Conservation (phyloP, 1,284 basidiomycete species). For the Irpex lacteus region DNA sequence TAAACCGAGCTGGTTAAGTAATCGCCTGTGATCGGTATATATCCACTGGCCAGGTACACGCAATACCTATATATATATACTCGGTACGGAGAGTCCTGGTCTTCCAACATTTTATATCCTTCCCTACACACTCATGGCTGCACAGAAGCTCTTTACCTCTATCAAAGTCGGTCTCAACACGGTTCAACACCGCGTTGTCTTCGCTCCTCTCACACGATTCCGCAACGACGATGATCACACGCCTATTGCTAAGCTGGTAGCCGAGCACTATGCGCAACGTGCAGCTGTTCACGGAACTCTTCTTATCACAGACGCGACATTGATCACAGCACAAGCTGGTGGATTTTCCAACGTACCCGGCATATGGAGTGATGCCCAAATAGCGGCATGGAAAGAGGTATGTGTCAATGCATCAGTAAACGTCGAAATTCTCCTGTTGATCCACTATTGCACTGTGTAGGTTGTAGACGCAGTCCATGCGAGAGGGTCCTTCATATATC, state of each 20-base stretch:
- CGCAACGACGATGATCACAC: constrained; percentile 30
- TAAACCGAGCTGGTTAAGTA: too few relatives aligned
- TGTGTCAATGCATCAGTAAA: constrained; percentile 4
- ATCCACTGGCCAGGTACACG: too few relatives aligned
- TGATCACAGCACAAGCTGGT: constrained; percentile 38
- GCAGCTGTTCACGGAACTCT: constrained; percentile 37
- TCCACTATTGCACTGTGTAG: constrained; percentile 12
- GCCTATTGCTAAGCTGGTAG: constrained; percentile 26
- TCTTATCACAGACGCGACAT: constrained; percentile 46
- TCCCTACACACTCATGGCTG: too few relatives aligned
- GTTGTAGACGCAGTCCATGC: constrained; percentile 28
- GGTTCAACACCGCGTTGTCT: constrained; percentile 42
- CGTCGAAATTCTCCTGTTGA: not conserved
- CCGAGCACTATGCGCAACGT: constrained; percentile 38
- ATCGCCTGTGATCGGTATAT: too few relatives aligned
- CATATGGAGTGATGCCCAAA: constrained; percentile 44
- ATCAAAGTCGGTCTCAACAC: too few relatives aligned
- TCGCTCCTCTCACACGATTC: constrained; percentile 46
- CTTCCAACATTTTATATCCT: too few relatives aligned
- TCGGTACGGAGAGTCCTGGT: too few relatives aligned
- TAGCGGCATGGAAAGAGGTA: constrained; percentile 45
- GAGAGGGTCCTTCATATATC: constrained; percentile 38
- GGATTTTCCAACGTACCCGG: constrained; percentile 38
- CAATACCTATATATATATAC: too few relatives aligned
- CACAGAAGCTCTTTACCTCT: too few relatives aligned